phyloP scores from a whole-genome alignment of 805 yeast species.

The Wickerhamomyces xylosicus region DNA sequence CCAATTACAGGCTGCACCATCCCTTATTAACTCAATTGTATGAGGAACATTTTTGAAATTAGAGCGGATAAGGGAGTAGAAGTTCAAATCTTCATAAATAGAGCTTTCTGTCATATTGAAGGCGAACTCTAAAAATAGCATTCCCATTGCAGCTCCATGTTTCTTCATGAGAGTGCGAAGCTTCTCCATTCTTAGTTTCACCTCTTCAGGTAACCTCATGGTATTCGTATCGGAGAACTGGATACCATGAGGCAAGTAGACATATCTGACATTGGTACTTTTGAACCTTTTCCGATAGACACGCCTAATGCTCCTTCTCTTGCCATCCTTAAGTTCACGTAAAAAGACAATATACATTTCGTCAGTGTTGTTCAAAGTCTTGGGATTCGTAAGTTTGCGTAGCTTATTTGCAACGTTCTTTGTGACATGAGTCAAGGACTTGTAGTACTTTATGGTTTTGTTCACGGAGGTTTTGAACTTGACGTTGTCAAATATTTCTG shows the following conservation, averaged over 20 bases:
- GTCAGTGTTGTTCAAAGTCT: background rate
- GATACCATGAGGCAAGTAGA: background rate
- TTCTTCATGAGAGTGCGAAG: background rate
- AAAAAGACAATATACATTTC: background rate
- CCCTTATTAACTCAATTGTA: background rate
- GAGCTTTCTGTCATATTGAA: background rate
- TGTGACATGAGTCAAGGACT: too few species aligned
- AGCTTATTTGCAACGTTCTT: background rate
- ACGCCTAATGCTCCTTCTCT: background rate
- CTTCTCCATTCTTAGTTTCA: background rate
- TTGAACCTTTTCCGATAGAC: background rate
- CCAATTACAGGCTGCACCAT: background rate
- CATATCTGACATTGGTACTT: background rate
- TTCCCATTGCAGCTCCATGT: background rate
- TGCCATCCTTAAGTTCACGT: too few species aligned
- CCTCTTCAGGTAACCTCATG: background rate
- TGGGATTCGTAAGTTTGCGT: background rate
- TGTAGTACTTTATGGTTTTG: too few species aligned
- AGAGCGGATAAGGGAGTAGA: background rate
- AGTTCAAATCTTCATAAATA: background rate
- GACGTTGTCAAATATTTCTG: too few species aligned
- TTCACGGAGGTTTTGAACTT: too few species aligned
- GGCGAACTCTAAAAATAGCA: background rate
- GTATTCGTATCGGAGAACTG: background rate
- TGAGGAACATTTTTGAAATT: background rate